These are phyloP conservation scores for Calonectria honghensis DNA, from an alignment of 2,329 filamentous ascomycete species.

Conservation along the genomic window DNA sequence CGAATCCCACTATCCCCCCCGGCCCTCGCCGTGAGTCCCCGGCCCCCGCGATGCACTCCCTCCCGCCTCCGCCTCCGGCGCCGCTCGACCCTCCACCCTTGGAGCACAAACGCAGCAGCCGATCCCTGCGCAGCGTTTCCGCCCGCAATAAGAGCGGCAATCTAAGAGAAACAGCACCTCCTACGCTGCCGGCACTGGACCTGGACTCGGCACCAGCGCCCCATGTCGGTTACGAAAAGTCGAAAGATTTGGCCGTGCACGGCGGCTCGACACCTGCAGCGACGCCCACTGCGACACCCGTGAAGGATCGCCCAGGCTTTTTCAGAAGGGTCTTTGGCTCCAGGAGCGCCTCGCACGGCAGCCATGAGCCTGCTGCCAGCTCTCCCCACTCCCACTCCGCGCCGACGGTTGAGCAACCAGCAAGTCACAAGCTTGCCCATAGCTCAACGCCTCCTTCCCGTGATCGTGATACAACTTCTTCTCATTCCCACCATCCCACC, in stretches of 20 bases:
- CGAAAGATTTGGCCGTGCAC: conserved; percentile 68
- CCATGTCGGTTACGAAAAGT: conserved; percentile 75
- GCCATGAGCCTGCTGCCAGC: conserved; percentile 49
- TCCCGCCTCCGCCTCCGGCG: conserved; percentile 63
- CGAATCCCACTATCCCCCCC: conserved; percentile 87
- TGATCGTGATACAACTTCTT: conserved; percentile 68
- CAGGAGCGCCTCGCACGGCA: conserved; percentile 66
- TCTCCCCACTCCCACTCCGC: conserved; percentile 51
- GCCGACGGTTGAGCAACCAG: conserved; percentile 55
- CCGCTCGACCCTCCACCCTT: conserved; percentile 62
- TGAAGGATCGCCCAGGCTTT: conserved; percentile 88
- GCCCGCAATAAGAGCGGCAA: conserved; percentile 56
- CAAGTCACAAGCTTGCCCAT: conserved; percentile 66
- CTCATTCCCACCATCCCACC: conserved; percentile 68
- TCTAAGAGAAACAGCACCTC: conserved; percentile 53
- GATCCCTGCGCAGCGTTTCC: conserved; percentile 72
- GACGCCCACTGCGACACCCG: conserved; percentile 63
- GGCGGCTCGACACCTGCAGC: conserved; percentile 72
- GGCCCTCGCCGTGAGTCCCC: conserved; percentile 77
- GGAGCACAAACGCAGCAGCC: conserved; percentile 74
- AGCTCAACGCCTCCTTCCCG: conserved; percentile 69
- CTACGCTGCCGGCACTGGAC: conserved; percentile 60
- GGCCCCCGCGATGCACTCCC: conserved; percentile 60
- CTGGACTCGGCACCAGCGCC: conserved; percentile 75
- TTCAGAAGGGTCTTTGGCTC: conserved; percentile 93